Conservation (phyloP, 2,329 filamentous ascomycete species). For the Pseudogymnoascus verrucosus region DNA sequence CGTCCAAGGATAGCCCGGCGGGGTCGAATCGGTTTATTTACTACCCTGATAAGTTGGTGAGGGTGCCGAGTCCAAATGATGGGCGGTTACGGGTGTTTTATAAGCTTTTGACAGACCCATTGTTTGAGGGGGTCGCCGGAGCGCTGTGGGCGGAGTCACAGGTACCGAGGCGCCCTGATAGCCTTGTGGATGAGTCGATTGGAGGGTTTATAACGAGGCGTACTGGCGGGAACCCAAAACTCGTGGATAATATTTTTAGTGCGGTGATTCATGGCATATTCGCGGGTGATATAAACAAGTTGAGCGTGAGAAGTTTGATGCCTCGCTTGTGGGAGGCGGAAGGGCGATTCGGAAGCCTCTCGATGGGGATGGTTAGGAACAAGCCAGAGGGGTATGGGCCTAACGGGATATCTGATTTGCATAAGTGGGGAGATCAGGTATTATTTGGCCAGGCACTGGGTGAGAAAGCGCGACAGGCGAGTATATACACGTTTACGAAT, state of each 20-base stretch:
- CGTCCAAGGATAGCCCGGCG: conserved; percentile 40
- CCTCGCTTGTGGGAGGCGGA: conserved; percentile 20
- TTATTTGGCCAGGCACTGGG: not conserved
- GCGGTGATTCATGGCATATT: conserved; percentile 82
- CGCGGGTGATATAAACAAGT: conserved; percentile 74
- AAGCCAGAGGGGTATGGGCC: not conserved
- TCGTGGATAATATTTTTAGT: conserved; percentile 67
- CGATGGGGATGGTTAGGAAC: not conserved
- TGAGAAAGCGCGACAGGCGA: conserved; percentile 21
- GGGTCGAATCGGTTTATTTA: conserved; percentile 70
- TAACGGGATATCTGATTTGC: not conserved
- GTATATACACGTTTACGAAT: conserved; percentile 40
- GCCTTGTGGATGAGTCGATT: conserved; percentile 59
- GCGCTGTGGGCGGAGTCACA: conserved; percentile 26
- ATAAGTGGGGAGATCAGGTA: not conserved
- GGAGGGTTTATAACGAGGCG: conserved; percentile 54
- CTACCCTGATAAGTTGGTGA: conserved; percentile 75
- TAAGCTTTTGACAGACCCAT: conserved; percentile 42
- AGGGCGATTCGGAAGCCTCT: conserved; percentile 29
- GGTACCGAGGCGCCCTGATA: conserved; percentile 26
- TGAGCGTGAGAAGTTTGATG: conserved; percentile 61
- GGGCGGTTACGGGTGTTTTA: conserved; percentile 26
- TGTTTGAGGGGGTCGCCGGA: conserved; percentile 40
- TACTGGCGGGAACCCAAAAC: conserved; percentile 37
- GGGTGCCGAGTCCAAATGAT: conserved; percentile 42